Conservation (phyloP, 768 basidiomycete species). For the Hypsizygus marmoreus region DNA sequence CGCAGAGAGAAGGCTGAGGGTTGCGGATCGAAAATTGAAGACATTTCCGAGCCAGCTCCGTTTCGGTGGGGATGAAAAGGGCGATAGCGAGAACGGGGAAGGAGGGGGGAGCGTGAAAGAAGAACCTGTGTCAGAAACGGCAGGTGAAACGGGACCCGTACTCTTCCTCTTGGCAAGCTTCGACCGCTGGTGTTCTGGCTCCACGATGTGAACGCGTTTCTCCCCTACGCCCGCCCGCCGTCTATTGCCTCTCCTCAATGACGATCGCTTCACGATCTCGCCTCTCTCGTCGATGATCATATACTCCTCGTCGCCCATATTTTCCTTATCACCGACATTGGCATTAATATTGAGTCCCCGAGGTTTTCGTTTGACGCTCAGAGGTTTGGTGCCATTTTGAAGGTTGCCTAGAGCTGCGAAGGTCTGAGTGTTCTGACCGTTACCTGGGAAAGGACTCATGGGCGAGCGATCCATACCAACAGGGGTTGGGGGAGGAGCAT, state of each 20-base stretch:
- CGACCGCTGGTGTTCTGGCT: constrained; percentile 36
- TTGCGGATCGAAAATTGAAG: constrained; percentile 80
- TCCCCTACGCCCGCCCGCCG: constrained; percentile 21
- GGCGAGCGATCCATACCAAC: too few relatives aligned
- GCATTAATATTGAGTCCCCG: constrained; percentile 23
- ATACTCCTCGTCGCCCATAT: constrained; percentile 29
- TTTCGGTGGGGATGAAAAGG: constrained; percentile 48
- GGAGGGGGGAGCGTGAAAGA: constrained; percentile 36
- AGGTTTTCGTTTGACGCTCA: constrained; percentile 44
- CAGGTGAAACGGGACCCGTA: constrained; percentile 34
- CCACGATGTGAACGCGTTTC: constrained; percentile 53
- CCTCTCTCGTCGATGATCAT: constrained; percentile 14
- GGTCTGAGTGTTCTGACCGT: too few relatives aligned
- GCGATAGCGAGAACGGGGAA: constrained; percentile 38
- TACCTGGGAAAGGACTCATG: too few relatives aligned
- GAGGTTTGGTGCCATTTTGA: constrained; percentile 39
- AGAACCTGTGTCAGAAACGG: constrained; percentile 47
- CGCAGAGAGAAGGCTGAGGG: constrained; percentile 57
- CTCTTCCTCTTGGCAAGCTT: constrained; percentile 39
- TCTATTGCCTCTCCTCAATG: constrained; percentile 42
- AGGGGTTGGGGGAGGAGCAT: constrained; percentile 17
- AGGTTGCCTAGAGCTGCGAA: constrained; percentile 12
- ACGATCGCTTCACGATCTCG: constrained; percentile 43
- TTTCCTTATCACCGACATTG: constrained; percentile 58
- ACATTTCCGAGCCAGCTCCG: constrained; percentile 86